Percentiles rank a stretch among this genome's conserved stretches.
These are phyloP conservation scores for Nicotiana attenuata DNA, from an alignment of 257 asterid genomes.

Conservation along the genomic window DNA sequence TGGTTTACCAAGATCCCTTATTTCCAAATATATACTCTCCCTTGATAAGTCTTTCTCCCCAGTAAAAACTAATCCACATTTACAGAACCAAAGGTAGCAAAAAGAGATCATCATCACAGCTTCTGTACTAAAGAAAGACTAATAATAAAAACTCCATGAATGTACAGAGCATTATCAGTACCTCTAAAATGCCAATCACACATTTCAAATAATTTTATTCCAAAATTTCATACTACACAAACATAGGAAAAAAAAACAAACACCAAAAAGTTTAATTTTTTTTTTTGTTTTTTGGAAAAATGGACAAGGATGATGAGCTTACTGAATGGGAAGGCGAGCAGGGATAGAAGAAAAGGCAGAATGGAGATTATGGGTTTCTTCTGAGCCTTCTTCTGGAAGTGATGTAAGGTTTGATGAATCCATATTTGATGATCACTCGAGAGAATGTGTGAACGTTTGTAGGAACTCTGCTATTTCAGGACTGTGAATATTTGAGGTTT, in stretches of 20 bases:
- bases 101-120: background rate
- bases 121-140: background rate
- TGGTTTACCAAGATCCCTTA: background rate
- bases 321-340: constrained; percentile 69
- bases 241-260: background rate
- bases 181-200: background rate
- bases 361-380: constrained; percentile 38
- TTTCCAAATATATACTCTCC: background rate
- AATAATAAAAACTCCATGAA: background rate
- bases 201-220: background rate
- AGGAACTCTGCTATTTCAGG: background rate
- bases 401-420: constrained; percentile 50
- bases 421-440: constrained; percentile 4
- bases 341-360: constrained; percentile 69
- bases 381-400: constrained; percentile 52
- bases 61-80: background rate
- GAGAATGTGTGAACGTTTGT: background rate
- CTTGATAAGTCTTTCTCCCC: background rate
- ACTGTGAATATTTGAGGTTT: background rate
- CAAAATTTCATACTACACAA: background rate
- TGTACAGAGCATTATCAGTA: background rate
- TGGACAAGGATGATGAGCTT: constrained; percentile 18
- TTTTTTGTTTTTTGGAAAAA: background rate
- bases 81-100: background rate
- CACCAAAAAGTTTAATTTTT: background rate